Evolutionary conservation across 1,284 basidiomycete species (phyloP).

Genomic region (Ustilago xerochloae): DNA sequence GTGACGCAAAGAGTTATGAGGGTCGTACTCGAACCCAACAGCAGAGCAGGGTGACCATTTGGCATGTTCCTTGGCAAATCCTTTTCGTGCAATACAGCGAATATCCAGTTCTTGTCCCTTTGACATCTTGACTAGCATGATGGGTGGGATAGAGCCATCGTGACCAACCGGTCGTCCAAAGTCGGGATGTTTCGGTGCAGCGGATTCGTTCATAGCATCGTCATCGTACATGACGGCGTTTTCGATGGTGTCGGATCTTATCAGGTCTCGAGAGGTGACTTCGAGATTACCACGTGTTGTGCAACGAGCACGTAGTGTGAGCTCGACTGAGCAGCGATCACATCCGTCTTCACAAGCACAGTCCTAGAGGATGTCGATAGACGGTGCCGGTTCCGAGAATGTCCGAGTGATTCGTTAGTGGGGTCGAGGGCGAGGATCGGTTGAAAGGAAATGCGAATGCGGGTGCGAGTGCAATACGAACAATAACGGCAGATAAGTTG

Average conservation of each 20-base stretch:
- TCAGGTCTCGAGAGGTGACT: conserved; percentile 75
- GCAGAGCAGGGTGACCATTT: conserved; percentile 99
- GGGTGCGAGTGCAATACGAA: background rate
- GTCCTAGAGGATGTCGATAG: conserved; percentile 73
- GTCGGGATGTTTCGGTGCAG: conserved; percentile 70
- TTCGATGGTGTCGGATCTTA: conserved; percentile 57
- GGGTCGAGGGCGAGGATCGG: background rate
- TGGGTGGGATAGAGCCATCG: conserved; percentile 69
- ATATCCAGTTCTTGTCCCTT: conserved; percentile 92
- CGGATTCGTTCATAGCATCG: conserved; percentile 48
- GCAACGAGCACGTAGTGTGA: conserved; percentile 79
- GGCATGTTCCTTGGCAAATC: conserved; percentile 97
- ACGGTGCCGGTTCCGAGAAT: background rate
- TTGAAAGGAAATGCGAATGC: background rate
- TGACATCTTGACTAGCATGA: conserved; percentile 90
- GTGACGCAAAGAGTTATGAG: conserved; percentile 94
- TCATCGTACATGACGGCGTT: conserved; percentile 50
- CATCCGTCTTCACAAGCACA: conserved; percentile 84
- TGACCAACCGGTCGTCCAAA: conserved; percentile 91
- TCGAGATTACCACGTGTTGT: conserved; percentile 75
- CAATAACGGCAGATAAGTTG: too few species aligned
- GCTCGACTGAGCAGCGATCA: conserved; percentile 81
- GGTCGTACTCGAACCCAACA: conserved; percentile 97
- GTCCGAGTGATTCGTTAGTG: background rate
- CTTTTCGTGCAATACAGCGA: conserved; percentile 93